Base-by-base conservation (phyloP, 1,284 basidiomycete species). In the Leccinum subrobustum region DNA sequence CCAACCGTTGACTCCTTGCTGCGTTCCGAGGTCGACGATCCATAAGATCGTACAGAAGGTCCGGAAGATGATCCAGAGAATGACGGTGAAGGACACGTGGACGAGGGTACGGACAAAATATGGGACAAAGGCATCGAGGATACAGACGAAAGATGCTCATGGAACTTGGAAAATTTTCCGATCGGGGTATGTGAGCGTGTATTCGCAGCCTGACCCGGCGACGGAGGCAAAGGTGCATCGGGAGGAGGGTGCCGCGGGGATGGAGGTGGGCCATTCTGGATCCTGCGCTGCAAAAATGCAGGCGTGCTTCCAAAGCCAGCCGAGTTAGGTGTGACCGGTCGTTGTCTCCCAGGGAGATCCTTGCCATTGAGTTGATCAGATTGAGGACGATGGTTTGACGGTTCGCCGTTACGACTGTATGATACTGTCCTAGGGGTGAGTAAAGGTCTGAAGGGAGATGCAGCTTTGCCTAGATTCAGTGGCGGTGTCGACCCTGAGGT, bases 91-190 rank as follows among this genome's bases (percentile, higher is more conserved):
- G 64, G 62, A 47, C 63, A 67, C 51, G 59, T 53, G 14, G 67
- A 52, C 8, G 31, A 31, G 0, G 64, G 42, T 3, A 60, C 53
- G 9, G 68, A 60, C 18, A 62, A 44, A 35, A 55, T 42, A 4
- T 60, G 68, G 18, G 69, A 68, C 18, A 54, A 20, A 0, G 71
- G 62, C 39, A 68, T 54, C 2, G 68, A 73, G 2, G 73, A 72
- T 4, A 73, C 59, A 1, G 71, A 72, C n/a, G 72, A 72, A 52
- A 72, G 59, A 47, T 75, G 73, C 18, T 72, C 73, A 37, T 74
- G 71, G 64, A 75, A 72, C 52, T 74, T 75, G 7, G 71, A 74
- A 31, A 59, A 47, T 4, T 61, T 29, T 20, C 29, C 56, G 0
- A 70, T 44, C 2, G 64, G 63, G 4, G 64, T 69, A 11, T 61